A percentile compares a stretch with the other conserved stretches of the same genome.
Conservation (phyloP, 129 eudicot species). For the Flaveria robusta region DNA sequence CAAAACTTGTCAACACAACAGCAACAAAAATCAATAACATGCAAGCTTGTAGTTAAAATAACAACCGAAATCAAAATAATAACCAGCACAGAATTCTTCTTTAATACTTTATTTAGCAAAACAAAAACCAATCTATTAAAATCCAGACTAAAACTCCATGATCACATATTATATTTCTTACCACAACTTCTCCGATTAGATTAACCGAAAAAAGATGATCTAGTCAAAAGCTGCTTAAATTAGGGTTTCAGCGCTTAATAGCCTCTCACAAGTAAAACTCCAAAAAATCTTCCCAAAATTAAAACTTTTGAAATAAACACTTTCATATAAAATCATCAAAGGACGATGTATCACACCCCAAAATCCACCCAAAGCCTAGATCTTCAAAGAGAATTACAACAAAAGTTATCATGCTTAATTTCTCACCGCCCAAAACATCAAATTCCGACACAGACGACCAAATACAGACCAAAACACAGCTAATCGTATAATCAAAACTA, state of each 20-base stretch:
- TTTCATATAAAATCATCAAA: neutral
- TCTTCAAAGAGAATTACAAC: neutral
- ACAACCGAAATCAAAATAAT: neutral
- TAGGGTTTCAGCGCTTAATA: neutral
- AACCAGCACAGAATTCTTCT: slow-evolving; percentile 8
- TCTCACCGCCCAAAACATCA: neutral
- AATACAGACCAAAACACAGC: neutral
- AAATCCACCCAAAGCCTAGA: neutral
- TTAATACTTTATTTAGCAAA: neutral
- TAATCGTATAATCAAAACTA: neutral
- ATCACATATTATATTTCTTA: neutral
- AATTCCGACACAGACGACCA: neutral
- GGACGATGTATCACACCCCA: neutral
- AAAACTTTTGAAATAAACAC: neutral
- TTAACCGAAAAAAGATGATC: neutral
- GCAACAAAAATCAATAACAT: neutral
- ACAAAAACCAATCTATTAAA: neutral
- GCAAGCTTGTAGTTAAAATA: neutral
- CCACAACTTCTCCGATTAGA: neutral
- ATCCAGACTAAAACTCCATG: neutral
- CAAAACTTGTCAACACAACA: neutral
- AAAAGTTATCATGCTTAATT: neutral
- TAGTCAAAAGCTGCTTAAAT: neutral
- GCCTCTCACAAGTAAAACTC: neutral
- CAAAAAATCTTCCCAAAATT: neutral